These are phyloP conservation scores for Biscutella laevigata DNA, from an alignment of 441 rosid species.

Conservation along the genomic window DNA sequence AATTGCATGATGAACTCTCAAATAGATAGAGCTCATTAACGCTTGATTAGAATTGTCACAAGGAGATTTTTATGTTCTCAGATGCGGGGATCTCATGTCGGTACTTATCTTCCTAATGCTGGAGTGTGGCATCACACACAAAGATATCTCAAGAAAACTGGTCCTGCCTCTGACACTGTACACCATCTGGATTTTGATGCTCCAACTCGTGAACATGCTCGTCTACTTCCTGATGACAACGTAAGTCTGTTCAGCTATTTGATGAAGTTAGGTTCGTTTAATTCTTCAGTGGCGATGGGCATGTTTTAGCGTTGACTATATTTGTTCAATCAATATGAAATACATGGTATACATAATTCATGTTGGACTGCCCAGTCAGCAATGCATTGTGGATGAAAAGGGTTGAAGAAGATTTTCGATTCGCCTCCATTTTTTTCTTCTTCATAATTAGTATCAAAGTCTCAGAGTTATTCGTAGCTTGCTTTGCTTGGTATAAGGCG, in stretches of 20 bases:
- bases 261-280: conserved; percentile 10
- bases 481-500: conserved; percentile 2
- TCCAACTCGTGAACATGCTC: conserved; percentile 91
- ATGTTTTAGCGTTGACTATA: background rate
- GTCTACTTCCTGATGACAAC: conserved; percentile 67
- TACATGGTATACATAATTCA: conserved; percentile 1
- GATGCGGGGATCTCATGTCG: conserved; percentile 93
- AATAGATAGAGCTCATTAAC: background rate
- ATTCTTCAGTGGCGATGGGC: background rate
- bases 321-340: background rate
- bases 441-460: background rate
- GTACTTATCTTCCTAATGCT: conserved; percentile 87
- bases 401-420: background rate
- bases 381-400: conserved; percentile 8
- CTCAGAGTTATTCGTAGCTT: background rate
- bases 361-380: conserved; percentile 7
- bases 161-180: conserved; percentile 45
- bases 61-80: conserved; percentile 28
- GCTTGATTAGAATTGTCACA: background rate
- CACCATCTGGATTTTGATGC: conserved; percentile 99
- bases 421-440: background rate
- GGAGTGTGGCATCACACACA: conserved; percentile 97
- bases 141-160: conserved; percentile 63
- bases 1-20: conserved; percentile 10
- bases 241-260: conserved; percentile 35